phyloP scores from a whole-genome alignment of 2,329 filamentous ascomycete genomes.

The Fusarium siculi region DNA sequence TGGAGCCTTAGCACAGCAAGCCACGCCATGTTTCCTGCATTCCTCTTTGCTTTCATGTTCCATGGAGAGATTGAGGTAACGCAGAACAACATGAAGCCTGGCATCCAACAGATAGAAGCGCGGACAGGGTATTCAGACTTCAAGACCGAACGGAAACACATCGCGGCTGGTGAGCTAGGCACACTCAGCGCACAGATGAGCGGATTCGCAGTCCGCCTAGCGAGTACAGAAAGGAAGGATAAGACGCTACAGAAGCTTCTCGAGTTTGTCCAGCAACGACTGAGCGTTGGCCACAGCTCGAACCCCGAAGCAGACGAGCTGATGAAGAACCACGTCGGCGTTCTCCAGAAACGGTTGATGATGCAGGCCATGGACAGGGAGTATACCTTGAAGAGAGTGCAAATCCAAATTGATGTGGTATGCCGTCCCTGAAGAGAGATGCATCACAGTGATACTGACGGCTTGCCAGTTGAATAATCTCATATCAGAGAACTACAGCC shows the following conservation, averaged over 20 bases:
- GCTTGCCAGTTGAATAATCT: conserved; percentile 50
- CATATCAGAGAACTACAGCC: conserved; percentile 52
- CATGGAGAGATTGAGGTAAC: conserved; percentile 48
- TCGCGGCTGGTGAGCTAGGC: conserved; percentile 45
- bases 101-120: conserved; percentile 49
- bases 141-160: conserved; percentile 41
- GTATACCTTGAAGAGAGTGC: conserved; percentile 50
- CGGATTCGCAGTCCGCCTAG: conserved; percentile 50
- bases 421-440: conserved; percentile 11
- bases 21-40: conserved; percentile 51
- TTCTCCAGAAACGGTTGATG: conserved; percentile 47
- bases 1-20: conserved; percentile 45
- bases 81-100: conserved; percentile 47
- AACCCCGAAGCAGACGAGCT: conserved; percentile 27
- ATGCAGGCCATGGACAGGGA: conserved; percentile 52
- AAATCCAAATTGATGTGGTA: conserved; percentile 55
- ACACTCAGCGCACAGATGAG: conserved; percentile 49
- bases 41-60: conserved; percentile 49
- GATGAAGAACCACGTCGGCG: conserved; percentile 42
- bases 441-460: conserved; percentile 5
- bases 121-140: conserved; percentile 52
- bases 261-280: conserved; percentile 42
- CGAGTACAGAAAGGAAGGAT: conserved; percentile 52
- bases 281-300: not conserved
- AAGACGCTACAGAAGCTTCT: conserved; percentile 50